Evolutionary conservation across 148 eudicot species (phyloP).

Genomic region (Camellia lanceoleosa): DNA sequence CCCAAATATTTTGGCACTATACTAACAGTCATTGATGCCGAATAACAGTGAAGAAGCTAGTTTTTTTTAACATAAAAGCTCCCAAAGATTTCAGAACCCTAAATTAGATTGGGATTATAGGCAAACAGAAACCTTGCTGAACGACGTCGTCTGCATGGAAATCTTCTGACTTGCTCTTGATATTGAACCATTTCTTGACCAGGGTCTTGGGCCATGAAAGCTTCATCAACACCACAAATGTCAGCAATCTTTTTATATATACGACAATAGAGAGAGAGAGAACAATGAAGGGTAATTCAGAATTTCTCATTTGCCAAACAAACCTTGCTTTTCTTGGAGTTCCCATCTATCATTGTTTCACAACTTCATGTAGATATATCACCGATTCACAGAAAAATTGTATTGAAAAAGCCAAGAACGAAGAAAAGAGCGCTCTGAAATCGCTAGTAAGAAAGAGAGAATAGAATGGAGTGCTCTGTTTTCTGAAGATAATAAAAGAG

Average conservation of each 20-base stretch:
- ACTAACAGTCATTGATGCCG: conserved; percentile 36
- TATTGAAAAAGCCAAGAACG: neutral
- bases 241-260: conserved; percentile 26
- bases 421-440: neutral
- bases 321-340: conserved; percentile 88
- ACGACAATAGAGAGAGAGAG: neutral
- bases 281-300: too few species aligned
- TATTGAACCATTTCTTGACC: conserved; percentile 95
- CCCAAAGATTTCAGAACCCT: conserved; percentile 8
- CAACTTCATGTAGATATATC: conserved; percentile 38
- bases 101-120: neutral
- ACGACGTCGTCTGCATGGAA: conserved; percentile 76
- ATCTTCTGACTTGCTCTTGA: conserved; percentile 77
- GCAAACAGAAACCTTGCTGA: conserved; percentile 39
- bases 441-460: neutral
- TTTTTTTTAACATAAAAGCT: neutral
- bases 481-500: conserved; percentile 10
- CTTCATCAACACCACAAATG: conserved; percentile 46
- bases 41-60: conserved; percentile 13
- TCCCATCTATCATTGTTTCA: conserved; percentile 81
- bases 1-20: conserved; percentile 31
- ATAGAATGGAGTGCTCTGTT: conserved; percentile 20
- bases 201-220: conserved; percentile 84
- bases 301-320: conserved; percentile 22
- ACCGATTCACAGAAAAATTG: neutral